Evolutionary conservation across 768 basidiomycete genomes (phyloP), one percentile per base, ranked within the genome.

Genomic region (Trametes elegans): DNA sequence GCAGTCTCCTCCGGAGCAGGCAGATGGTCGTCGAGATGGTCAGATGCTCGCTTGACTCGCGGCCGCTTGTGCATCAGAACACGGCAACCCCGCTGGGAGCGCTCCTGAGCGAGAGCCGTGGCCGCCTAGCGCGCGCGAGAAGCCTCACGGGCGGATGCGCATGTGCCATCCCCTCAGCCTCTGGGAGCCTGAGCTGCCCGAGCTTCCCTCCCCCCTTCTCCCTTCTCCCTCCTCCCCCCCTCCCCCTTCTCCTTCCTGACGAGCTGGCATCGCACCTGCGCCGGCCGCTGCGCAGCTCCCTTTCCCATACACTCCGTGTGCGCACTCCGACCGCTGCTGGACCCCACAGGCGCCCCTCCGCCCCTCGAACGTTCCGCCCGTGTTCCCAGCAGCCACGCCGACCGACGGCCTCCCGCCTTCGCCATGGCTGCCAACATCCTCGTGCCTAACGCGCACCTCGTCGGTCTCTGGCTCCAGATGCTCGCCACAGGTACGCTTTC

Each of bases 381-480:
- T n/a, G 13, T 13, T 4, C 34, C 34, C 34, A 3, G 13, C 13
- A 35, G 13, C 11, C 34, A n/a, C 34, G n/a, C 34, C 34, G 41
- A 19, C 8, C 41, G 21, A 24, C 19, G n/a, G n/a, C n/a, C n/a
- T n/a, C n/a, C n/a, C n/a, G n/a, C n/a, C n/a, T n/a, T 7, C 41
- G 21, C 14, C 18, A 24, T 42, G 23, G 26, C 26, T 14, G 7
- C 28, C 9, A 32, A 42, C 49, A 41, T 51, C 26, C 43, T 44
- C 27, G 32, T 44, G 5, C 26, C 52, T 10, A 44, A 46, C 19
- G 42, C 42, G 3, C 43, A 46, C 42, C 52, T 53, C 35, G 42
- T 53, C n/a, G 44, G 42, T 6, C 43, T 45, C 7, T 53, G 43
- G 44, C 42, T 53, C 21, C 42, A 44, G 42, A 45, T 53, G 18